Evolutionary conservation across 345 rosid species (phyloP), one percentile per base, ranked within the genome.

Genomic region (Barbarea vulgaris): DNA sequence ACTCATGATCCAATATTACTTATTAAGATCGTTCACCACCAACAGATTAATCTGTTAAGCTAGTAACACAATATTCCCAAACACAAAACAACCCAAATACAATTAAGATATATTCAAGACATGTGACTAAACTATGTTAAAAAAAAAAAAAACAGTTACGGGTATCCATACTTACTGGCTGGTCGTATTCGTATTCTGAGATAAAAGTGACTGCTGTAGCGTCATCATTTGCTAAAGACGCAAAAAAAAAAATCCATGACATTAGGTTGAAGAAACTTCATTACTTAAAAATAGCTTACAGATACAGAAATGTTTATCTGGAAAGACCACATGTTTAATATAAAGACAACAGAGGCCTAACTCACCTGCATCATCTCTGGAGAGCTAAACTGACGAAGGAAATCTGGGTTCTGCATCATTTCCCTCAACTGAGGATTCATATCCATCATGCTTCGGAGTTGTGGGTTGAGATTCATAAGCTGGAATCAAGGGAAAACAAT

Each of bases 391-490:
- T 84, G 89, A 7, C 91, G 95, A 53, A 88, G 86, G 78, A 87
- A 76, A 44, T 89, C 97, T 5, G 93, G 93, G 72, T 87, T 91
- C 84, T 89, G 97, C 96, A 89, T 82, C 89, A 89, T 91, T 69
- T 89, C 97, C 75, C 95, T 86, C 83, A 87, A 22, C 79, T 87
- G 97, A 70, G 93, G 85, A 81, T 85, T 91, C 73, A 79, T 61
- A 81, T 89, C 93, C 67, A 87, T 67, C 81, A 88, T 75, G 64
- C 81, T 77, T 34, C 82, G 83, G 58, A 87, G 85, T 79, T 87
- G 91, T 37, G 91, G 89, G 72, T 85, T 83, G 64, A 83, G 77
- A 69, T 72, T 84, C 63, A 84, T 63, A n/a, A 91, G 81, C 95
- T 89, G 81, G 33, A 72, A 77, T 53, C 21, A 54, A 72, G 27